phyloP scores from a whole-genome alignment of 371 early-diverging fungal genomes.

The Mucor piriformis region DNA sequence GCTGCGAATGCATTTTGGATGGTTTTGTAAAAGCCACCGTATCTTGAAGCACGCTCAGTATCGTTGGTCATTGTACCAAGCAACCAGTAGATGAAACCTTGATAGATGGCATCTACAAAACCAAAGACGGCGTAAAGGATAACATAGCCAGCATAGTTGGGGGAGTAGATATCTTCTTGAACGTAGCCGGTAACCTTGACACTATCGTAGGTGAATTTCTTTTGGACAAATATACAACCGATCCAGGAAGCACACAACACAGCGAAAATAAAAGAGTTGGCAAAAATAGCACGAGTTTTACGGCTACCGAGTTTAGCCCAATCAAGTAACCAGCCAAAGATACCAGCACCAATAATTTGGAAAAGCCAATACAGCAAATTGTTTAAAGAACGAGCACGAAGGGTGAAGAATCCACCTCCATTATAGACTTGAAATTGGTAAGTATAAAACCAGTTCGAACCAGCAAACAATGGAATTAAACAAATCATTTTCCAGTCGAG shows the following conservation, averaged over 20 bases:
- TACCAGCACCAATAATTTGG: slow-evolving; percentile 69
- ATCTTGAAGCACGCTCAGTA: slow-evolving; percentile 67
- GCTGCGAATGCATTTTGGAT: slow-evolving; percentile 64
- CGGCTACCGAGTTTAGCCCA: slow-evolving; percentile 42
- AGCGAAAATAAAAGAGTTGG: slow-evolving; percentile 49
- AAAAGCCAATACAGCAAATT: slow-evolving; percentile 72
- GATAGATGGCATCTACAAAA: slow-evolving; percentile 70
- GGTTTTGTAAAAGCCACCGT: slow-evolving; percentile 84
- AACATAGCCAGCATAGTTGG: slow-evolving; percentile 54
- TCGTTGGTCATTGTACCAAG: slow-evolving; percentile 77
- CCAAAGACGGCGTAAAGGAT: slow-evolving; percentile 69
- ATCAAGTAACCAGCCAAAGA: slow-evolving; percentile 64
- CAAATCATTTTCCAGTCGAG: slow-evolving; percentile 65
- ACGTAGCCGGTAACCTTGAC: slow-evolving; percentile 11
- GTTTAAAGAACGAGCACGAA: slow-evolving; percentile 69
- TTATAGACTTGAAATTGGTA: slow-evolving; percentile 62
- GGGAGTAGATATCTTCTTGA: slow-evolving; percentile 32
- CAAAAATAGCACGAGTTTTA: slow-evolving; percentile 57
- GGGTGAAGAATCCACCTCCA: slow-evolving; percentile 53
- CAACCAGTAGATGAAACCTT: slow-evolving; percentile 78
- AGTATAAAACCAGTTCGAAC: slow-evolving; percentile 79
- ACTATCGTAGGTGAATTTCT: slow-evolving; percentile 41
- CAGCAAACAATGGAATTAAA: slow-evolving; percentile 69
- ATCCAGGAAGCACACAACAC: slow-evolving; percentile 59
- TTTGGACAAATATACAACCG: slow-evolving; percentile 61